Evolutionary conservation across 306 rosid species (phyloP).

Genomic region (Prunus davidiana): DNA sequence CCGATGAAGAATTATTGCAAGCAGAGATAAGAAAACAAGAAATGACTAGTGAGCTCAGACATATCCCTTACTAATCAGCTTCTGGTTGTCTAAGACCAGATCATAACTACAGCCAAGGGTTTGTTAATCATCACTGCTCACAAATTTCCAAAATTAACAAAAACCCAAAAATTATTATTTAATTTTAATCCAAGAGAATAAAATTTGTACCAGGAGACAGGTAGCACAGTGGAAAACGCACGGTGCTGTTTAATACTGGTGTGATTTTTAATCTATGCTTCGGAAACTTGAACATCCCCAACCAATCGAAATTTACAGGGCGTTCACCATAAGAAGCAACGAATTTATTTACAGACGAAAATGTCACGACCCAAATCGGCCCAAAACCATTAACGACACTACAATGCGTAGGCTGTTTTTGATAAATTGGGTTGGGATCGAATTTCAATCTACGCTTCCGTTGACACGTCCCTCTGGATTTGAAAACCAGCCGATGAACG

Average conservation of each 20-base stretch:
- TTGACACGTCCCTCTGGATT: constrained; percentile 75
- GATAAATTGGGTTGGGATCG: constrained; percentile 26
- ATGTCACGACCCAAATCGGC: constrained; percentile 37
- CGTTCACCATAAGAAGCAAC: constrained; percentile 84
- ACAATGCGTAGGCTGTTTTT: constrained; percentile 24
- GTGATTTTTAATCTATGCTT: constrained; percentile 50
- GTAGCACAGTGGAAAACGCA: constrained; percentile 59
- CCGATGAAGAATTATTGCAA: not conserved
- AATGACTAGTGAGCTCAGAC: not conserved
- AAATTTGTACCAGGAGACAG: constrained; percentile 80
- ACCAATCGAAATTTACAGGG: constrained; percentile 28
- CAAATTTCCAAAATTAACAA: not conserved
- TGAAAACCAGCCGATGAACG: constrained; percentile 48
- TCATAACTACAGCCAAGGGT: constrained; percentile 9
- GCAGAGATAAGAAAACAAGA: not conserved
- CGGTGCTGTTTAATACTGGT: constrained; percentile 76
- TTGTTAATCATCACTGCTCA: not conserved
- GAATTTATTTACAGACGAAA: not conserved
- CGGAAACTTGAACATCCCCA: constrained; percentile 82
- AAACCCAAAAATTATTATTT: not conserved
- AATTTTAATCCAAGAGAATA: not conserved
- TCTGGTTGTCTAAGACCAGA: constrained; percentile 6
- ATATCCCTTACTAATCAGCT: not conserved
- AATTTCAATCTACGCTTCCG: constrained; percentile 62
- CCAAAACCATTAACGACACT: constrained; percentile 25